phyloP scores from a whole-genome alignment of 2,329 filamentous ascomycete species.

The Fusarium sp. region DNA sequence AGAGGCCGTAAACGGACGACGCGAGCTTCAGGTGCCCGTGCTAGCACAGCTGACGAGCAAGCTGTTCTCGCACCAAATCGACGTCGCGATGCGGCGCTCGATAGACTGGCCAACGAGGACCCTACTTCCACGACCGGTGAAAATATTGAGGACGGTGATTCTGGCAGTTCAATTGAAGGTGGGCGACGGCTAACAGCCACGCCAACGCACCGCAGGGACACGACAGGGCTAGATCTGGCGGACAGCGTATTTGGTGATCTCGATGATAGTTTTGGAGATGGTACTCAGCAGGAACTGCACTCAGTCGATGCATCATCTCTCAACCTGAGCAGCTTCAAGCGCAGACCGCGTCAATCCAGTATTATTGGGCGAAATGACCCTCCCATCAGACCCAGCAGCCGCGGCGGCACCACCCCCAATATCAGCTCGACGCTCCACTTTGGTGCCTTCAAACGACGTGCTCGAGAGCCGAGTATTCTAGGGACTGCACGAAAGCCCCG shows the following conservation, averaged over 20 bases:
- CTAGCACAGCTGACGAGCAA: conserved; percentile 41
- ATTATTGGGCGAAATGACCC: conserved; percentile 61
- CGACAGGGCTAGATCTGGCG: conserved; percentile 58
- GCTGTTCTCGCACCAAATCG: conserved; percentile 41
- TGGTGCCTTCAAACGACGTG: conserved; percentile 65
- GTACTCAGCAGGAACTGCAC: conserved; percentile 46
- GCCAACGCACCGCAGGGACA: conserved; percentile 52
- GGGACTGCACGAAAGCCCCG: conserved; percentile 59
- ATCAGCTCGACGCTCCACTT: conserved; percentile 64
- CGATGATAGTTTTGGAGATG: conserved; percentile 54
- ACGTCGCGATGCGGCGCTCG: conserved; percentile 51
- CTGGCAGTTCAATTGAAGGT: conserved; percentile 49
- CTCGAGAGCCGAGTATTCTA: conserved; percentile 69
- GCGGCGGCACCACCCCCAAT: conserved; percentile 57
- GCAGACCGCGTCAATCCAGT: conserved; percentile 59
- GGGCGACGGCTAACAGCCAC: conserved; percentile 50
- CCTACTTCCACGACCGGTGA: conserved; percentile 45
- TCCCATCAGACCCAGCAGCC: conserved; percentile 63
- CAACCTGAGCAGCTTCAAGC: conserved; percentile 58
- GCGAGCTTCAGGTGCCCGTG: conserved; percentile 33
- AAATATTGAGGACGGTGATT: conserved; percentile 42
- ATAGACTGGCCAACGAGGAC: conserved; percentile 49
- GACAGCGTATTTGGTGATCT: conserved; percentile 60
- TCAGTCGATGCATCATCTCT: conserved; percentile 58
- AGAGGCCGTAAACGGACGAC: conserved; percentile 42